phyloP scores from a whole-genome alignment of 2,329 filamentous ascomycete species.

The Colletotrichum incanum region DNA sequence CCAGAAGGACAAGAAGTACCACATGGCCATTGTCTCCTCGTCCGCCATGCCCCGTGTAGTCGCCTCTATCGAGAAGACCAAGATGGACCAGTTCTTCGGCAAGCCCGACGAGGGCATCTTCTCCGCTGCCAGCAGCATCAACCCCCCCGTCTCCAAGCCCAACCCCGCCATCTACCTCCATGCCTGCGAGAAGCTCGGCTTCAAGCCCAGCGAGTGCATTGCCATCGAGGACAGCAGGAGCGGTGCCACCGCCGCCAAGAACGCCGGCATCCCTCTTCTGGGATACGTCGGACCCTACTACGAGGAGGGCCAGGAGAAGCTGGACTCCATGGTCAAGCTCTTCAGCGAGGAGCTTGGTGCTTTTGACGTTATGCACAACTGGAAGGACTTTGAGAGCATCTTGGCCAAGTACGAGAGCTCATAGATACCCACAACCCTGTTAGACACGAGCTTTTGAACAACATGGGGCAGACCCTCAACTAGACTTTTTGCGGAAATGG shows the following conservation, averaged over 20 bases:
- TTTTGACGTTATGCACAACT: constrained; percentile 43
- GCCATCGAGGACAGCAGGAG: constrained; percentile 92
- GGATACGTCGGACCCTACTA: constrained; percentile 89
- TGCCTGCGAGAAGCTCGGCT: constrained; percentile 81
- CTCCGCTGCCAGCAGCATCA: constrained; percentile 85
- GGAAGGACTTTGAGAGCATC: constrained; percentile 44
- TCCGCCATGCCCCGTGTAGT: constrained; percentile 84
- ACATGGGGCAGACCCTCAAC: too few species aligned
- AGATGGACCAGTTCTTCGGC: constrained; percentile 84
- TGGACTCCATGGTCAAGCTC: constrained; percentile 49
- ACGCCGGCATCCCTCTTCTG: constrained; percentile 86
- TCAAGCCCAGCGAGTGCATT: constrained; percentile 79
- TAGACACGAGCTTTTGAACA: background rate
- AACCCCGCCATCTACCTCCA: constrained; percentile 90
- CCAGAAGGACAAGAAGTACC: constrained; percentile 73
- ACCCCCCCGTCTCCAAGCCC: constrained; percentile 86
- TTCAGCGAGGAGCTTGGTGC: constrained; percentile 41
- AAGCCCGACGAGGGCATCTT: constrained; percentile 80
- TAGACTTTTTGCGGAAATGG: background rate
- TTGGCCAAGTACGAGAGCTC: constrained; percentile 43
- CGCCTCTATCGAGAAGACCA: constrained; percentile 84
- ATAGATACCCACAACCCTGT: constrained; percentile 29
- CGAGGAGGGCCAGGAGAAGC: constrained; percentile 75
- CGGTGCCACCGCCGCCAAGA: constrained; percentile 80
- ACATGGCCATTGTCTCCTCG: constrained; percentile 84